These are phyloP conservation scores for Fusarium azukiicola DNA, from an alignment of 2,329 filamentous ascomycete species.

Conservation along the genomic window DNA sequence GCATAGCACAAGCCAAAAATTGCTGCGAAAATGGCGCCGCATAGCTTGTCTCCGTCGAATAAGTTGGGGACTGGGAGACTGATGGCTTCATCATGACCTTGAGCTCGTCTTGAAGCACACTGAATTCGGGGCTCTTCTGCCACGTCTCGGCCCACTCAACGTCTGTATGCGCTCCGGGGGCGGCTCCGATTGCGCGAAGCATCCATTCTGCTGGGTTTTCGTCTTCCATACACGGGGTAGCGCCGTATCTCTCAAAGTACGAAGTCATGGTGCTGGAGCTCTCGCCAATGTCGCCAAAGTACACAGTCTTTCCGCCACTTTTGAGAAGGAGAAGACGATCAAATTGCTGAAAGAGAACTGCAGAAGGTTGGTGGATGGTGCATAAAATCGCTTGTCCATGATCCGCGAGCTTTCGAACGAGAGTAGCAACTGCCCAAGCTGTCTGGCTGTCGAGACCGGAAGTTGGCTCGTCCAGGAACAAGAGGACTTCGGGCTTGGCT, in stretches of 20 bases:
- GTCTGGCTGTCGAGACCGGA: slow-evolving; percentile 79
- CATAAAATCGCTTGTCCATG: slow-evolving; percentile 75
- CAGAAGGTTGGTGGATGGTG: slow-evolving; percentile 76
- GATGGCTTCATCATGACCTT: not conserved
- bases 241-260: slow-evolving; percentile 10
- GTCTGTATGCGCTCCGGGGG: slow-evolving; percentile 11
- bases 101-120: not conserved
- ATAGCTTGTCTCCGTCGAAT: not conserved
- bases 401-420: slow-evolving; percentile 79
- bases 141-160: slow-evolving; percentile 8
- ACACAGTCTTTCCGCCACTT: slow-evolving; percentile 83
- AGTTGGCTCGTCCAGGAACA: slow-evolving; percentile 80
- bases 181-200: slow-evolving; percentile 7
- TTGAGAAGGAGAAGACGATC: slow-evolving; percentile 82
- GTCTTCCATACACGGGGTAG: not conserved
- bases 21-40: slow-evolving; percentile 71
- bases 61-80: not conserved
- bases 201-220: slow-evolving; percentile 12
- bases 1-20: slow-evolving; percentile 60
- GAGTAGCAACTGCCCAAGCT: slow-evolving; percentile 78
- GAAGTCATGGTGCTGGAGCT: not conserved
- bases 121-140: slow-evolving; percentile 5
- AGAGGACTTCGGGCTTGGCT: slow-evolving; percentile 73
- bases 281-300: slow-evolving; percentile 68
- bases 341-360: slow-evolving; percentile 75